Percentiles rank a stretch among this genome's conserved stretches.
These are phyloP conservation scores for Aspergillus saccharolyticus DNA, from an alignment of 495 filamentous ascomycete genomes.

Conservation along the genomic window DNA sequence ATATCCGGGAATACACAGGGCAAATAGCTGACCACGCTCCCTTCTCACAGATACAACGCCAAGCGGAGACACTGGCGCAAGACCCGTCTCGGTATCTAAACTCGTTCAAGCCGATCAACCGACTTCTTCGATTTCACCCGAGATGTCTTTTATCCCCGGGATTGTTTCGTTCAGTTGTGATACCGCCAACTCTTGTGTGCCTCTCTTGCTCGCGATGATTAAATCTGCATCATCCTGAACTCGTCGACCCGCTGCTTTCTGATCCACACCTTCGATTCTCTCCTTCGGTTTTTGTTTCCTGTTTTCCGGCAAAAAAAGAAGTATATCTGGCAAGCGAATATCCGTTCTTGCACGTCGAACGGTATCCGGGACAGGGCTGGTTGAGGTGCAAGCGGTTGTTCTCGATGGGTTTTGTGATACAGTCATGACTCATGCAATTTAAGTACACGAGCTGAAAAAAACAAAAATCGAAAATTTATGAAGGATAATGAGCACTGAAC, in stretches of 20 bases:
- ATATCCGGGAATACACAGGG: conserved; percentile 2
- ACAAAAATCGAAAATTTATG: conserved; percentile 22
- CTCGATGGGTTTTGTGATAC: conserved; percentile 14
- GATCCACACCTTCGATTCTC: not conserved
- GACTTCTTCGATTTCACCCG: conserved; percentile 15
- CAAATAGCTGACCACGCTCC: conserved; percentile 17
- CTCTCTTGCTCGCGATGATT: conserved; percentile 15
- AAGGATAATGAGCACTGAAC: conserved; percentile 23
- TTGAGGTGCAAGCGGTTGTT: conserved; percentile 1
- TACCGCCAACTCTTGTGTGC: conserved; percentile 16
- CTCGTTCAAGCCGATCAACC: conserved; percentile 4
- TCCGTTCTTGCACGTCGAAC: not conserved
- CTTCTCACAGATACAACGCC: conserved; percentile 82
- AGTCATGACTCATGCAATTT: conserved; percentile 13
- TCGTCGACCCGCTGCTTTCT: conserved; percentile 8
- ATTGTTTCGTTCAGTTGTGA: conserved; percentile 24
- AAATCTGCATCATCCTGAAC: conserved; percentile 15
- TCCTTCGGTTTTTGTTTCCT: conserved; percentile 3
- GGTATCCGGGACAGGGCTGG: not conserved
- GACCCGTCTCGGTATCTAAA: conserved; percentile 97
- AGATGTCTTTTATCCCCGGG: conserved; percentile 16
- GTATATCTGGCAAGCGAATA: not conserved
- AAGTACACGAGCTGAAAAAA: conserved; percentile 22
- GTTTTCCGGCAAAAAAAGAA: not conserved
- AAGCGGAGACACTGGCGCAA: conserved; percentile 99